A percentile compares a stretch with the other conserved stretches of the same genome.
Evolutionary conservation across 1,139 yeast species (phyloP).

Genomic region (Blastobotrys proliferans): DNA sequence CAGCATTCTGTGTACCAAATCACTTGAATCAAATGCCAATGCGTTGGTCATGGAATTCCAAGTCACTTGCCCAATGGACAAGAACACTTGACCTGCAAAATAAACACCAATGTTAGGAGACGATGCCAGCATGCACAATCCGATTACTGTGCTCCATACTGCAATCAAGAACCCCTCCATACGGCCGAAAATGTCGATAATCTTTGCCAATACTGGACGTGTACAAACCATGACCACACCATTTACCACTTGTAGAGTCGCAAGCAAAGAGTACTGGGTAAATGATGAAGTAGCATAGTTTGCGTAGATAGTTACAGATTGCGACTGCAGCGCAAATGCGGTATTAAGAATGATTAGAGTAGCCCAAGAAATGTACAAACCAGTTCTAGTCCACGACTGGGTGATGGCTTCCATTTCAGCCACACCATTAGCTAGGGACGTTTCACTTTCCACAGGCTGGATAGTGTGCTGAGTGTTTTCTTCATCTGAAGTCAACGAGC

Average conservation of each 20-base stretch:
- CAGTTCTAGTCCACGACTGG: conserved; percentile 22
- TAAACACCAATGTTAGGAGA: conserved; percentile 33
- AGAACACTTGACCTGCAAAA: conserved; percentile 35
- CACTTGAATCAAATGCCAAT: conserved; percentile 40
- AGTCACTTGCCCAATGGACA: conserved; percentile 38
- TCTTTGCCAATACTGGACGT: conserved; percentile 40
- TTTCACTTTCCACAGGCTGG: no score
- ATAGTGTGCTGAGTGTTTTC: no score
- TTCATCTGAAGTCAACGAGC: no score
- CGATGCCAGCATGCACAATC: conserved; percentile 1
- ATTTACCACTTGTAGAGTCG: conserved; percentile 41
- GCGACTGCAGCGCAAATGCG: conserved; percentile 37
- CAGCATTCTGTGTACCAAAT: conserved; percentile 37
- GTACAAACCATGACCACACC: conserved; percentile 39
- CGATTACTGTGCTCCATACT: conserved; percentile 26
- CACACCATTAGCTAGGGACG: conserved; percentile 10
- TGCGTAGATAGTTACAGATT: conserved; percentile 38
- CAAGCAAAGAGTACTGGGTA: conserved; percentile 37
- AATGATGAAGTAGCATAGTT: conserved; percentile 41
- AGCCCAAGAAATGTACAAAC: conserved; percentile 24
- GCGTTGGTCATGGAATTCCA: conserved; percentile 37
- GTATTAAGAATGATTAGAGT: conserved; percentile 39
- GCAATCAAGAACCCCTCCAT: conserved; percentile 38
- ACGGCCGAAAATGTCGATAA: conserved; percentile 40
- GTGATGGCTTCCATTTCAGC: conserved; percentile 9